Evolutionary conservation across 2,329 filamentous ascomycete genomes (phyloP).

Genomic region (Esteya vermicola): DNA sequence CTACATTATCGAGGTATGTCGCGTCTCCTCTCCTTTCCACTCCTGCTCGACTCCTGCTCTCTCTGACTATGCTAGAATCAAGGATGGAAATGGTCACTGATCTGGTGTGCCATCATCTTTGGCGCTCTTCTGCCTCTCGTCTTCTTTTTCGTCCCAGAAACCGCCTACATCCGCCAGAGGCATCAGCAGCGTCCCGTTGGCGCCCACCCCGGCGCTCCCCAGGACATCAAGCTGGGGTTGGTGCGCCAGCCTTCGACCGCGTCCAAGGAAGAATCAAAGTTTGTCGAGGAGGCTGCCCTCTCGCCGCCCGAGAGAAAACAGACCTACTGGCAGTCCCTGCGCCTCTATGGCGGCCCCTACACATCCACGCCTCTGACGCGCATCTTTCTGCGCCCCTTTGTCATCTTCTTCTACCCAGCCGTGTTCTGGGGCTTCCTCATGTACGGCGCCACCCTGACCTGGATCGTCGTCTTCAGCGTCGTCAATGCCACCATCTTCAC

Average conservation of each 20-base stretch:
- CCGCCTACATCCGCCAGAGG: constrained; percentile 21
- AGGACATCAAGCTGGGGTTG: not conserved
- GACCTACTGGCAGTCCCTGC: constrained; percentile 18
- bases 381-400: constrained; percentile 27
- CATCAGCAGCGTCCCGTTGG: constrained; percentile 3
- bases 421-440: constrained; percentile 35
- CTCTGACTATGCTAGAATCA: constrained; percentile 9
- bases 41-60: not conserved
- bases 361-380: constrained; percentile 23
- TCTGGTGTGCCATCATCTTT: constrained; percentile 30
- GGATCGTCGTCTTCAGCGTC: constrained; percentile 27
- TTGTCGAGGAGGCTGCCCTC: no score
- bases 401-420: constrained; percentile 34
- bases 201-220: not conserved
- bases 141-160: constrained; percentile 35
- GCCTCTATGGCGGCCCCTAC: constrained; percentile 21
- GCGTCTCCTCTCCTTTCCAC: not conserved
- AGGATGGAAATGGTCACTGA: constrained; percentile 30
- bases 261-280: constrained; percentile 10
- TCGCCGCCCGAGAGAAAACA: constrained; percentile 19
- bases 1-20: constrained; percentile 21
- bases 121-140: constrained; percentile 27
- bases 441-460: constrained; percentile 23
- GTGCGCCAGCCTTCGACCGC: constrained; percentile 7
- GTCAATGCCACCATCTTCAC: constrained; percentile 35